Evolutionary conservation across 805 yeast genomes (phyloP), one percentile per base, ranked within the genome.

Genomic region (Lachancea dasiensis): DNA sequence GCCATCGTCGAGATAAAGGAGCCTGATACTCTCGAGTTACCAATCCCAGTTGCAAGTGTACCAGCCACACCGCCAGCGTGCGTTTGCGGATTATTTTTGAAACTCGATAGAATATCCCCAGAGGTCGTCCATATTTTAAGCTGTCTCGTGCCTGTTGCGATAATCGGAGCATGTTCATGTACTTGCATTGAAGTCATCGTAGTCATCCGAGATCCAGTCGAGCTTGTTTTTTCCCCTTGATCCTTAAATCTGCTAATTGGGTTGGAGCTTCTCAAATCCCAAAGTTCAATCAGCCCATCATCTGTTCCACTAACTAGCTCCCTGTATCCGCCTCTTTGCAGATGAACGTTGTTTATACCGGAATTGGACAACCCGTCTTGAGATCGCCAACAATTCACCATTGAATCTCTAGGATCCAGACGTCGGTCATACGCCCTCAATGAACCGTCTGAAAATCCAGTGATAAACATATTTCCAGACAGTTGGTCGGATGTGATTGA

Each of bases 321-420:
- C 40, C 98, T 70, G 50, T 77, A 77, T 0, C 98, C 98, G 26
- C 98, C 98, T 51, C 98, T 72, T 65, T 92, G 98, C 94, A 92
- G 82, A 52, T 86, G 95, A 7, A 89, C 79, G 48, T 83, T 86
- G 31, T 79, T 68, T 29, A 90, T 77, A 50, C 86, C 72, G 3
- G 70, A 57, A 30, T 77, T 70, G 40, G 68, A 67, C 14, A 52
- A 58, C n/a, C 62, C 55, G 15, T 38, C 44, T 18, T 41, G 46
- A 19, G 48, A 46, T 19, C 56, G 59, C 95, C 97, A 92, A 6
- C 79, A 68, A 50, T 79, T 77, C 9, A 86, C 85, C 84, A 90
- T 79, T 0, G 94, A 81, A 48, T 84, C 92, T 39, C 95, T 66
- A 0, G 92, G 72, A 48, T 85, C 94, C 42, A 86, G 60, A 48